These are phyloP conservation scores for Fusarium annulatum DNA, from an alignment of 2,329 filamentous ascomycete genomes.

Conservation along the genomic window DNA sequence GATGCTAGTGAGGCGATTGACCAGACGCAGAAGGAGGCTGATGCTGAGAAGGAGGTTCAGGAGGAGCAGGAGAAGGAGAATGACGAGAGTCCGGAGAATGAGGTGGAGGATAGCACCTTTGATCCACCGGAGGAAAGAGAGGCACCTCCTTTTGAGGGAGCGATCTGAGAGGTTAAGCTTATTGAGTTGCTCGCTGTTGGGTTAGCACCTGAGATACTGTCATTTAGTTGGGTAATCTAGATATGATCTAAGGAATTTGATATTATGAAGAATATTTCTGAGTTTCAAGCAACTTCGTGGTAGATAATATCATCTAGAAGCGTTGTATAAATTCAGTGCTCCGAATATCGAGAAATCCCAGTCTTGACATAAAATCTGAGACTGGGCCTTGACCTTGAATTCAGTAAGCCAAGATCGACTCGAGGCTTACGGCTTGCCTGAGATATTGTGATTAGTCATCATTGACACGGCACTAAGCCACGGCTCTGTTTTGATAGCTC, in stretches of 20 bases:
- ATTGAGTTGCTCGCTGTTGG: no score
- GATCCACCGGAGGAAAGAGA: background rate
- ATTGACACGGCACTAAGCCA: background rate
- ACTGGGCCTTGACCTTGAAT: background rate
- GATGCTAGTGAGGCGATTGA: background rate
- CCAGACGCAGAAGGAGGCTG: background rate
- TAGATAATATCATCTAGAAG: background rate
- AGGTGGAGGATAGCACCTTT: background rate
- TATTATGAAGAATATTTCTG: background rate
- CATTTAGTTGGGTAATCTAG: background rate
- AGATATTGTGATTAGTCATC: background rate
- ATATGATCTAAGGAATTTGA: background rate
- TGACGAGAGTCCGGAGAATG: background rate
- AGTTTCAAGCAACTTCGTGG: background rate
- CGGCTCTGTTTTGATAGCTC: background rate
- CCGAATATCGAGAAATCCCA: background rate
- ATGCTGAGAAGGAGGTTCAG: background rate
- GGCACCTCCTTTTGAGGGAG: background rate
- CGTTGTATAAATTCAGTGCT: background rate
- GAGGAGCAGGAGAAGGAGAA: background rate
- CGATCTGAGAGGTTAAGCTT: background rate
- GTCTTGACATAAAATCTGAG: background rate
- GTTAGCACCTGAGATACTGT: background rate
- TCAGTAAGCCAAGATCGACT: rapidly evolving
- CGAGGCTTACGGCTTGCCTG: background rate